Conservation (phyloP, 1,284 basidiomycete genomes). For the Pyrrhoderma lamaoense region DNA sequence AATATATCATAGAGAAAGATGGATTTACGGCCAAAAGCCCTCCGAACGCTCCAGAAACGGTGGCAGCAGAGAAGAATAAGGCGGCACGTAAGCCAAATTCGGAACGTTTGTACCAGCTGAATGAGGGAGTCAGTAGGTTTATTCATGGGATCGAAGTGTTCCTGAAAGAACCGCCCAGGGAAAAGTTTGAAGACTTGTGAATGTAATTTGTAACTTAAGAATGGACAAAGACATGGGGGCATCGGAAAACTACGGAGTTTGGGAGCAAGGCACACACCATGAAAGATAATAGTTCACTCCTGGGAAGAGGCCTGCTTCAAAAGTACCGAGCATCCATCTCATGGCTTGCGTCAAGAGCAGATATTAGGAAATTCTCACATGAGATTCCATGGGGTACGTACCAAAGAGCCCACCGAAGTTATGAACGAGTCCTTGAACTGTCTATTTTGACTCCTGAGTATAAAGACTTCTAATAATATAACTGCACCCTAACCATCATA, state of each 20-base stretch:
- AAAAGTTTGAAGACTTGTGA: background rate
- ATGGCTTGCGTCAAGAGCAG: slow-evolving; percentile 7
- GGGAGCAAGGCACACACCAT: slow-evolving; percentile 6
- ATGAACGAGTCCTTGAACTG: slow-evolving; percentile 58
- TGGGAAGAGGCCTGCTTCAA: slow-evolving; percentile 24
- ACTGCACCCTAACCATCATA: slow-evolving; percentile 32
- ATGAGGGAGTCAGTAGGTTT: background rate
- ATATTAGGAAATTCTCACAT: background rate
- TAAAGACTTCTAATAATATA: background rate
- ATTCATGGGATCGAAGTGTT: background rate
- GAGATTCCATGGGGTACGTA: slow-evolving; percentile 25
- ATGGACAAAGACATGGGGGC: background rate
- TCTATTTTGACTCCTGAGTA: slow-evolving; percentile 33
- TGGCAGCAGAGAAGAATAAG: slow-evolving; percentile 25
- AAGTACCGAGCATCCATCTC: slow-evolving; percentile 20
- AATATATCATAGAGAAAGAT: background rate
- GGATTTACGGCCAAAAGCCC: slow-evolving; percentile 13
- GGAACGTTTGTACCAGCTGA: slow-evolving; percentile 21
- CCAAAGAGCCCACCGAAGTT: slow-evolving; percentile 59
- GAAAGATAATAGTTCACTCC: slow-evolving; percentile 16
- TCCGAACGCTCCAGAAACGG: slow-evolving; percentile 22
- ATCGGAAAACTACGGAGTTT: slow-evolving; percentile 1
- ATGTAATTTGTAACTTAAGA: background rate
- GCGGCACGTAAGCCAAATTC: slow-evolving; percentile 23
- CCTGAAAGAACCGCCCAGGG: background rate